phyloP scores from a whole-genome alignment of 2,329 filamentous ascomycete species.

The Dothistroma septosporum region DNA sequence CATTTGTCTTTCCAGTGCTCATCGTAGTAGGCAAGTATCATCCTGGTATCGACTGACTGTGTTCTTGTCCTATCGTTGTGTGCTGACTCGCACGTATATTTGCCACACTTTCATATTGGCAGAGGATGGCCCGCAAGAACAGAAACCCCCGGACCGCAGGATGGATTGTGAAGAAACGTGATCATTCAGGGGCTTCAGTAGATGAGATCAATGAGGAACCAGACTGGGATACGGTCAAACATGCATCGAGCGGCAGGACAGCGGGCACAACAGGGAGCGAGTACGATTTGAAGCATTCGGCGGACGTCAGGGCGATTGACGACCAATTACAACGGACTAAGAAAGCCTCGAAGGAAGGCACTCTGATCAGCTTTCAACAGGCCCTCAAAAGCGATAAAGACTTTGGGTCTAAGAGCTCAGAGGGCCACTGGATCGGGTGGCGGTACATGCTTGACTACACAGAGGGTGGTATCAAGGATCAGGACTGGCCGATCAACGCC shows the following conservation, averaged over 20 bases:
- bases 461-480: conserved; percentile 48
- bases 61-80: too few species aligned
- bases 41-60: too few species aligned
- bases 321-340: not conserved
- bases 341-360: conserved; percentile 28
- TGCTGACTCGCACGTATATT: too few species aligned
- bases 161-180: not conserved
- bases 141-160: not conserved
- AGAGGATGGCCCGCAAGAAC: not conserved
- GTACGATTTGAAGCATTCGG: conserved; percentile 17
- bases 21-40: not conserved
- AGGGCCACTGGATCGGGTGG: conserved; percentile 45
- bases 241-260: conserved; percentile 4
- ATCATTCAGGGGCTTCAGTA: conserved; percentile 8
- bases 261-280: conserved; percentile 22
- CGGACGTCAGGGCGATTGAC: conserved; percentile 24
- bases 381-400: conserved; percentile 35
- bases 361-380: conserved; percentile 41
- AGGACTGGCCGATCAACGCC: conserved; percentile 49
- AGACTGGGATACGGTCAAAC: conserved; percentile 3
- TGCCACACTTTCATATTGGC: not conserved
- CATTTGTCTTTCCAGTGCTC: too few species aligned
- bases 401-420: conserved; percentile 43
- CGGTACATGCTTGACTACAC: conserved; percentile 48
- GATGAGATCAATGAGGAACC: conserved; percentile 10